phyloP scores from a whole-genome alignment of 129 eudicot genomes.

The Cynara cardunculus region DNA sequence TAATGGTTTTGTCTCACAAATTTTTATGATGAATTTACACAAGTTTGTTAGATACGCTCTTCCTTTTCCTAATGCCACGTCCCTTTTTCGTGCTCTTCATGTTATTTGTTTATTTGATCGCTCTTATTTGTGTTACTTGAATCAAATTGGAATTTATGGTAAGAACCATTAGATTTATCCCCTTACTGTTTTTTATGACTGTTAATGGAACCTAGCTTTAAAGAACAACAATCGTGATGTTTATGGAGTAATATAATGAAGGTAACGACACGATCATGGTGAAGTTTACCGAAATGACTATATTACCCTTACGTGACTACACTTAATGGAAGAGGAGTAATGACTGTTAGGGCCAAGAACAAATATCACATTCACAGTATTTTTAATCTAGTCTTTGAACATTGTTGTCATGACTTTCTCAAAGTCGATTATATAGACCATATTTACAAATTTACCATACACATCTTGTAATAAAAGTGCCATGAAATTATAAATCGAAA shows the following conservation, averaged over 20 bases:
- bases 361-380: no score
- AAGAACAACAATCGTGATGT: neutral
- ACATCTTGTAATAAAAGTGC: neutral
- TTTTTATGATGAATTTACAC: no score
- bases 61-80: neutral
- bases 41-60: neutral
- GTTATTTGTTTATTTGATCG: no score
- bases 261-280: neutral
- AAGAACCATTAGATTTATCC: neutral
- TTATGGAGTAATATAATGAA: neutral
- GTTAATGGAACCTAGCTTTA: neutral
- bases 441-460: neutral
- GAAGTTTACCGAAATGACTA: neutral
- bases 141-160: neutral
- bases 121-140: neutral
- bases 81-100: neutral
- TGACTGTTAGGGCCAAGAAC: no score
- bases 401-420: neutral
- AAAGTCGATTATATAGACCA: neutral
- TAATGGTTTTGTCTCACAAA: no score
- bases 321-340: no score
- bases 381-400: no score
- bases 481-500: neutral
- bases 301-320: neutral
- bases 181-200: neutral